Conservation (phyloP, 2,329 filamentous ascomycete genomes). For the Curvularia lunata region DNA sequence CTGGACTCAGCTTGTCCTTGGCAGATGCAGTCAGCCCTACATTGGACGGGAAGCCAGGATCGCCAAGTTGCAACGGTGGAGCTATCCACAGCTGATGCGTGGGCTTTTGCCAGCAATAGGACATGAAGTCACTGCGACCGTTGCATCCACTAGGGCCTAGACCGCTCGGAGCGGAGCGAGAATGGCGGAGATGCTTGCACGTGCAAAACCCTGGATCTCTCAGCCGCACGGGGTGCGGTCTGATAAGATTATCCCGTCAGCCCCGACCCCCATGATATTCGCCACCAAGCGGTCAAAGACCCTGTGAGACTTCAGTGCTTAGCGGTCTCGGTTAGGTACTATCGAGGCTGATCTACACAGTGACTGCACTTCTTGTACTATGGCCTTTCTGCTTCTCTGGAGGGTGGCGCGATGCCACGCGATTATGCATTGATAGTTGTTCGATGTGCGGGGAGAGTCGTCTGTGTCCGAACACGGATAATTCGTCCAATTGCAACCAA, state of each 20-base stretch:
- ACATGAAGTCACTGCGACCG: background rate
- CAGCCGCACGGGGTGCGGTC: background rate
- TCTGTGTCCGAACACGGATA: background rate
- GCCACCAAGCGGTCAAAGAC: background rate
- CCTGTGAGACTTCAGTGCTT: background rate
- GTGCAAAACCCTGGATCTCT: background rate
- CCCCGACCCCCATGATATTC: background rate
- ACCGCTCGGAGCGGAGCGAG: conserved; percentile 1
- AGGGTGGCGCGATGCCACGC: background rate
- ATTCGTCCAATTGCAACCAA: background rate
- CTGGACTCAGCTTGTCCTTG: background rate
- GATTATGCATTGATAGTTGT: background rate
- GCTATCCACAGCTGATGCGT: background rate
- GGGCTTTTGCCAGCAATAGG: background rate
- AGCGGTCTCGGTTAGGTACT: background rate
- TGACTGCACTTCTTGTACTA: background rate
- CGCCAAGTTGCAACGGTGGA: background rate
- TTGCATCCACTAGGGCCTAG: background rate
- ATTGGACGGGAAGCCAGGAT: background rate
- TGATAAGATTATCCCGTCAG: conserved; percentile 1
- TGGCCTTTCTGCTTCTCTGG: no score
- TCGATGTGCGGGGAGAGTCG: conserved; percentile 1
- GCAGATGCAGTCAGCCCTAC: conserved; percentile 1
- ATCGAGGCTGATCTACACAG: background rate
- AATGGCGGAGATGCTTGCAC: background rate